Conservation (phyloP, 441 rosid species). For the Populus hybrid region DNA sequence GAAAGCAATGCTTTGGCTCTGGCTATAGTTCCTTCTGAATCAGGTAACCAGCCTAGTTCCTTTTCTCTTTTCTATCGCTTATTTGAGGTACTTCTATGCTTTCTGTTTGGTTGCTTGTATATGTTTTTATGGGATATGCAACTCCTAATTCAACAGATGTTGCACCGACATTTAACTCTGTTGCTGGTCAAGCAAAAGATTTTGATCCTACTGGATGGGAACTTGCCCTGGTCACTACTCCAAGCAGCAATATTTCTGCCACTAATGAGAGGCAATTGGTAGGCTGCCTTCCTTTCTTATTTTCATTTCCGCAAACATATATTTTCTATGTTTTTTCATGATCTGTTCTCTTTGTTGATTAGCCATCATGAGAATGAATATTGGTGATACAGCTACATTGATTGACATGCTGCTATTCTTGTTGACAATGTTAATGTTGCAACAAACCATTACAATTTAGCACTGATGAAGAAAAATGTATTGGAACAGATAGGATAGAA, state of each 20-base stretch:
- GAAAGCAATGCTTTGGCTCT: constrained; percentile 57
- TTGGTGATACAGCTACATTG: background rate
- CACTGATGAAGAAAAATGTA: background rate
- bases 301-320: background rate
- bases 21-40: too few species aligned
- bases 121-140: background rate
- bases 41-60: constrained; percentile 2
- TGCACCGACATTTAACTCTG: constrained; percentile 48
- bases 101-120: background rate
- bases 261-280: constrained; percentile 86
- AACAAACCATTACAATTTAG: background rate
- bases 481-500: background rate
- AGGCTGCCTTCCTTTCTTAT: constrained; percentile 11
- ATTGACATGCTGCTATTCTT: background rate
- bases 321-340: background rate
- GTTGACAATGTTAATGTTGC: background rate
- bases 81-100: constrained; percentile 1
- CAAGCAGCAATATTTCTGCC: constrained; percentile 69
- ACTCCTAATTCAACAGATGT: constrained; percentile 41
- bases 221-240: constrained; percentile 79
- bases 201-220: constrained; percentile 97
- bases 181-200: constrained; percentile 47
- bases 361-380: background rate
- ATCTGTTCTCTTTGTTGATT: background rate
- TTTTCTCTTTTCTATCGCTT: background rate